Percentiles rank a stretch among this genome's conserved stretches.
Evolutionary conservation across 169 alveolate species (phyloP).

Genomic region (Babesia ovata): DNA sequence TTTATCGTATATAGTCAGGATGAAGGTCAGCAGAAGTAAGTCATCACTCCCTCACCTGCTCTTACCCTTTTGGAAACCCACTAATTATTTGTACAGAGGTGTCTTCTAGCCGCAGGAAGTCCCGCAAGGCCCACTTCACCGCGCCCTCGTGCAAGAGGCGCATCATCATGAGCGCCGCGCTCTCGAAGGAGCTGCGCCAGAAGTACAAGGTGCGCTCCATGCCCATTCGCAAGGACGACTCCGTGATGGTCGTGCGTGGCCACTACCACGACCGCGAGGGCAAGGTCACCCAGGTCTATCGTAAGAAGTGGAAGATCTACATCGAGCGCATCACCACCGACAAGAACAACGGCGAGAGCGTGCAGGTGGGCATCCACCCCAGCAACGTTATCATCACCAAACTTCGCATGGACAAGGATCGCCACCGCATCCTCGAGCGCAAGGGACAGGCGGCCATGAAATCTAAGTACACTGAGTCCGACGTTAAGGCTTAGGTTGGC

Average conservation of each 20-base stretch:
- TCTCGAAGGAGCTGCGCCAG: conserved; percentile 93
- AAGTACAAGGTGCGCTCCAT: conserved; percentile 94
- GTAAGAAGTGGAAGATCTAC: conserved; percentile 96
- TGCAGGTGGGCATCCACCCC: conserved; percentile 94
- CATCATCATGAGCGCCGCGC: conserved; percentile 95
- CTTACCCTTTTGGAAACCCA: background rate
- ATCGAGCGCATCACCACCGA: conserved; percentile 96
- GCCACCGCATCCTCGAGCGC: conserved; percentile 90
- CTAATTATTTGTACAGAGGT: conserved; percentile 68
- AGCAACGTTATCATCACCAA: conserved; percentile 95
- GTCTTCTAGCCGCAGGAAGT: conserved; percentile 90
- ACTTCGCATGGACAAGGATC: conserved; percentile 92
- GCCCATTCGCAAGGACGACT: conserved; percentile 98
- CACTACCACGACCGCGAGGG: conserved; percentile 96
- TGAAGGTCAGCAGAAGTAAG: conserved; percentile 68
- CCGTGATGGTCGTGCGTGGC: conserved; percentile 97
- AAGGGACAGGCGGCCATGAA: conserved; percentile 82
- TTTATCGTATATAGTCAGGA: conserved; percentile 31
- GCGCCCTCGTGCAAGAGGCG: conserved; percentile 97
- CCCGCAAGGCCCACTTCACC: conserved; percentile 96
- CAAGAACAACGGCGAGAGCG: conserved; percentile 90
- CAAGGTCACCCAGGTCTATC: conserved; percentile 95
- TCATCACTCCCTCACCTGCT: background rate
- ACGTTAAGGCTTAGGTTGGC: conserved; percentile 49
- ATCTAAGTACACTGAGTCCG: conserved; percentile 73